Percentiles rank a stretch among this genome's conserved stretches.
These are phyloP conservation scores for Gynandropsis gynandra DNA, from an alignment of 345 rosid species.

Conservation along the genomic window DNA sequence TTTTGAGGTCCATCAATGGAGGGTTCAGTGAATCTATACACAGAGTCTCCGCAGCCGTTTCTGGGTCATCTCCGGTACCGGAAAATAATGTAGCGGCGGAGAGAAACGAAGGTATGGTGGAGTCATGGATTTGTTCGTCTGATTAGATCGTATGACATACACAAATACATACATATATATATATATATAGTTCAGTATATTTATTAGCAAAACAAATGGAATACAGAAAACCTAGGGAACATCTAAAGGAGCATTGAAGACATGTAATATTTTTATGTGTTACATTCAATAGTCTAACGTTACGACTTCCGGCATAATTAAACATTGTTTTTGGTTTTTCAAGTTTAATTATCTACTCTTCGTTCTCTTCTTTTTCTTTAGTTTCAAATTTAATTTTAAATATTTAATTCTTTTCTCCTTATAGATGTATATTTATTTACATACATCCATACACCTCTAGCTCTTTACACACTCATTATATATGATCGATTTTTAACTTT, in stretches of 20 bases:
- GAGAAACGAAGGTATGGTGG: constrained; percentile 58
- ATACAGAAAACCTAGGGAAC: background rate
- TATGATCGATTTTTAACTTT: no score
- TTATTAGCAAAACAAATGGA: background rate
- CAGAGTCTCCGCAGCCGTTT: constrained; percentile 27
- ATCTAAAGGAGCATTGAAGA: background rate
- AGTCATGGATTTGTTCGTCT: constrained; percentile 81
- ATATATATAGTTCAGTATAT: no score
- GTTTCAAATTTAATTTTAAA: no score
- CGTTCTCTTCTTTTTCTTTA: constrained; percentile 8
- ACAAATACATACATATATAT: background rate
- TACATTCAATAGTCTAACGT: constrained; percentile 8
- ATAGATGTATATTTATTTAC: background rate
- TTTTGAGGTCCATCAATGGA: constrained; percentile 36
- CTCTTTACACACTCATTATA: no score
- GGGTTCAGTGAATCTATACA: constrained; percentile 20
- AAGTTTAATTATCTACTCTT: background rate
- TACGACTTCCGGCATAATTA: constrained; percentile 16
- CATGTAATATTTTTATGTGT: constrained; percentile 16
- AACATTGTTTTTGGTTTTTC: constrained; percentile 11
- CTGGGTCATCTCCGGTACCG: constrained; percentile 22
- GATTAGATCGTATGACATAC: constrained; percentile 26
- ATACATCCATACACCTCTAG: background rate
- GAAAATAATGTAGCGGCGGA: constrained; percentile 27
- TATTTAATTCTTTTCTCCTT: no score